phyloP scores from a whole-genome alignment of 164 flowering plant genomes.

The Brasenia schreberi region DNA sequence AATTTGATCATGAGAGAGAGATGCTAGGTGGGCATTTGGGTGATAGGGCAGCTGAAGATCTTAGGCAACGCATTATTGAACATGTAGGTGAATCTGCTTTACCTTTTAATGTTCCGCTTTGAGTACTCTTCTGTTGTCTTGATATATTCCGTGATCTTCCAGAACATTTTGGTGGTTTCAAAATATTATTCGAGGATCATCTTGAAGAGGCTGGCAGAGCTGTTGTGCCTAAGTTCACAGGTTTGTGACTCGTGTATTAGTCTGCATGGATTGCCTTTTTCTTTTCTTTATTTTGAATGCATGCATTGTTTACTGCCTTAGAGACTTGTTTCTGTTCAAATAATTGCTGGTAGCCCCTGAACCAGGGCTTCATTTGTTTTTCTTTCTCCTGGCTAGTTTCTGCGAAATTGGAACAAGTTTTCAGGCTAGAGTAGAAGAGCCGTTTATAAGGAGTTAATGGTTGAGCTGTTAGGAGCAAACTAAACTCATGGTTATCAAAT shows the following conservation, averaged over 20 bases:
- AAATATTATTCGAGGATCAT: conserved; percentile 90
- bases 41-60: conserved; percentile 89
- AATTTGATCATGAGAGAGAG: conserved; percentile 76
- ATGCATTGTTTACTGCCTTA: not conserved
- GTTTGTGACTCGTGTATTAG: conserved; percentile 14
- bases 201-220: conserved; percentile 80
- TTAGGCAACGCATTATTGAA: conserved; percentile 80
- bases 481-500: too few relatives aligned
- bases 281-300: not conserved
- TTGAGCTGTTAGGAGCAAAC: too few relatives aligned
- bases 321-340: not conserved
- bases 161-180: conserved; percentile 95
- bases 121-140: not conserved
- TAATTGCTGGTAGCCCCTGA: too few relatives aligned
- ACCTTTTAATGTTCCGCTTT: not conserved
- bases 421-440: too few relatives aligned
- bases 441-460: too few relatives aligned
- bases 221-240: conserved; percentile 78
- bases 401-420: too few relatives aligned
- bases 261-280: not conserved
- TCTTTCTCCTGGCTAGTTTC: too few relatives aligned
- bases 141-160: conserved; percentile 8
- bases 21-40: conserved; percentile 79
- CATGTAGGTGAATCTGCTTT: conserved; percentile 37
- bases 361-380: too few relatives aligned